A percentile compares a stretch with the other conserved stretches of the same genome.
phyloP scores from a whole-genome alignment of 2,329 filamentous ascomycete species.

The Cladosporium sp. region DNA sequence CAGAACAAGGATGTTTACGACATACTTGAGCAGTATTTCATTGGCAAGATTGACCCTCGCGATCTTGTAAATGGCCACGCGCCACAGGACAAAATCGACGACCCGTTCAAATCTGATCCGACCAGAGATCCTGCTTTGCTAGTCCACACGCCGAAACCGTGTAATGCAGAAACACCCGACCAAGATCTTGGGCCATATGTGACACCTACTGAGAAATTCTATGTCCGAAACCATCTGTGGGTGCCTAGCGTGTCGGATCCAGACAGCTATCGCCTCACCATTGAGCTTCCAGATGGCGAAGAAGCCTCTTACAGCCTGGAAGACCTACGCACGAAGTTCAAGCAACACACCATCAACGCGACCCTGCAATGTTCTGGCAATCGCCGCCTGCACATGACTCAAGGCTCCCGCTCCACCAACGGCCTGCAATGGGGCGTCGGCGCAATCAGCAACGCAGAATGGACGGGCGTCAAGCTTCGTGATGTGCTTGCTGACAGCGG shows the following conservation, averaged over 20 bases:
- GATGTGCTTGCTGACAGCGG: slow-evolving; percentile 60
- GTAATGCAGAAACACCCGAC: slow-evolving; percentile 62
- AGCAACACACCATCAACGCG: slow-evolving; percentile 53
- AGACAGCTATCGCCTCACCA: slow-evolving; percentile 50
- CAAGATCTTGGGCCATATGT: slow-evolving; percentile 53
- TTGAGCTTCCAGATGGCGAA: slow-evolving; percentile 59
- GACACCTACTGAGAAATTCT: slow-evolving; percentile 59
- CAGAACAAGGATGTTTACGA: slow-evolving; percentile 64
- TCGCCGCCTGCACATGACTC: slow-evolving; percentile 56
- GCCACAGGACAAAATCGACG: slow-evolving; percentile 56
- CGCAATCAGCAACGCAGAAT: slow-evolving; percentile 61
- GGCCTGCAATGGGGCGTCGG: slow-evolving; percentile 62
- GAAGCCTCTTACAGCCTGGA: slow-evolving; percentile 54
- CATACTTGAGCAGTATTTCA: slow-evolving; percentile 64
- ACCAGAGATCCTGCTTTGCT: slow-evolving; percentile 53
- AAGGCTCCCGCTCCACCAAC: slow-evolving; percentile 50
- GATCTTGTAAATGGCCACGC: slow-evolving; percentile 57
- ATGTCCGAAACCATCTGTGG: slow-evolving; percentile 65
- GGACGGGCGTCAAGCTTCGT: slow-evolving; percentile 57
- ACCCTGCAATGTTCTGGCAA: slow-evolving; percentile 63
- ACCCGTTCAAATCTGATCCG: slow-evolving; percentile 60
- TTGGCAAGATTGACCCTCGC: slow-evolving; percentile 59
- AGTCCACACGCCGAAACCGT: slow-evolving; percentile 56
- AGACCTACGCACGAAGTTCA: slow-evolving; percentile 57
- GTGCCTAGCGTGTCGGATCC: slow-evolving; percentile 52